Percentiles rank a stretch among this genome's conserved stretches.
These are phyloP conservation scores for Sugiyamaella paludigena DNA, from an alignment of 1,139 yeast species.

Conservation along the genomic window DNA sequence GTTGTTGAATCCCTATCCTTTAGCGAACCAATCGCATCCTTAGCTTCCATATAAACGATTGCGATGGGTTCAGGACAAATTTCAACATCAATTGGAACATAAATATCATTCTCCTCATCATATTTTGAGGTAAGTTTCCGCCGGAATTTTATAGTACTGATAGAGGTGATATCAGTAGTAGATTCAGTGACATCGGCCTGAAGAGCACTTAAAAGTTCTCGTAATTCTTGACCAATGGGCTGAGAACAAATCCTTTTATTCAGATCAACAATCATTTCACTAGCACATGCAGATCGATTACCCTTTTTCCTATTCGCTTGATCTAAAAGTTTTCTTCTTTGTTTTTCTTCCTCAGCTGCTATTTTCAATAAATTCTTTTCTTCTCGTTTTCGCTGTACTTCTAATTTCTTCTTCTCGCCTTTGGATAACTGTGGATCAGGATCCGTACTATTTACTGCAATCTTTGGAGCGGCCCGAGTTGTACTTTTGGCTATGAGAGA, in stretches of 20 bases:
- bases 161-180: too few relatives aligned
- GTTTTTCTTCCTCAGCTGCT: conserved; percentile 5
- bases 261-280: conserved; percentile 24
- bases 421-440: not conserved
- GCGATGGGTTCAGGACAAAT: conserved; percentile 19
- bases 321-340: conserved; percentile 7
- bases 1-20: conserved; percentile 2
- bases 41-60: conserved; percentile 18
- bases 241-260: conserved; percentile 7
- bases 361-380: conserved; percentile 1
- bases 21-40: conserved; percentile 7
- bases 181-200: not conserved
- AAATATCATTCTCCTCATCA: conserved; percentile 23
- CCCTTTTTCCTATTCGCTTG: conserved; percentile 7
- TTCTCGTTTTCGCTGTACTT: conserved; percentile 3
- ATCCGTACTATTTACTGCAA: not conserved
- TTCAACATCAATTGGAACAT: conserved; percentile 19
- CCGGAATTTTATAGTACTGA: conserved; percentile 11
- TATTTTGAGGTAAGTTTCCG: conserved; percentile 23
- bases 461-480: not conserved
- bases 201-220: not conserved
- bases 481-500: not conserved
- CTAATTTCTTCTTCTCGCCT: not conserved
- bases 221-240: not conserved
- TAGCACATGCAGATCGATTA: conserved; percentile 12